phyloP scores from a whole-genome alignment of 2,329 filamentous ascomycete species.

The Colletotrichum incanum region DNA sequence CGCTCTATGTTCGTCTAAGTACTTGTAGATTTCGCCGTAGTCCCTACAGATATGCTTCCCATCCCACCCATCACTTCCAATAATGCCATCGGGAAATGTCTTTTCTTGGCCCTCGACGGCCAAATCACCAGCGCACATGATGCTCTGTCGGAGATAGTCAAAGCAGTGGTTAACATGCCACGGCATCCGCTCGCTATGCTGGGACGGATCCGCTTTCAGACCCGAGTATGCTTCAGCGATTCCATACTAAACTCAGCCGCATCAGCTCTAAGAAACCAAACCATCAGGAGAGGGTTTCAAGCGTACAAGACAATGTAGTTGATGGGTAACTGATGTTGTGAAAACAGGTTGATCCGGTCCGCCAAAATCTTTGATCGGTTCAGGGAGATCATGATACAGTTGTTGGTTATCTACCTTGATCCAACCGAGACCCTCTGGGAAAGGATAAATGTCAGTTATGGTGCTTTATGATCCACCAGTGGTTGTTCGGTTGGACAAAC shows the following conservation, averaged over 20 bases:
- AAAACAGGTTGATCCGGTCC: not conserved
- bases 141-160: constrained; percentile 63
- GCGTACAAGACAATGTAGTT: not conserved
- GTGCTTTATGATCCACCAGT: not conserved
- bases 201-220: not conserved
- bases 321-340: not conserved
- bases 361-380: not conserved
- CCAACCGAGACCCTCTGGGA: too few species aligned
- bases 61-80: not conserved
- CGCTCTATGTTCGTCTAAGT: not conserved
- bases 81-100: not conserved
- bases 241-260: not conserved
- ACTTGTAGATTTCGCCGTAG: not conserved
- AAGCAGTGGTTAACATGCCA: constrained; percentile 63
- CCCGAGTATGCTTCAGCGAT: constrained; percentile 2
- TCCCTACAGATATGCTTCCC: not conserved
- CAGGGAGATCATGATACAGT: not conserved
- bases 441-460: not conserved
- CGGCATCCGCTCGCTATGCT: not conserved
- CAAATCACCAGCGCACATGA: constrained; percentile 61
- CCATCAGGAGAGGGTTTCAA: not conserved
- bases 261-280: not conserved
- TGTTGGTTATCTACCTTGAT: too few species aligned
- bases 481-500: not conserved
- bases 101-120: constrained; percentile 53